Conservation (phyloP, 2,329 filamentous ascomycete genomes). For the Leptographium galeiforme region DNA sequence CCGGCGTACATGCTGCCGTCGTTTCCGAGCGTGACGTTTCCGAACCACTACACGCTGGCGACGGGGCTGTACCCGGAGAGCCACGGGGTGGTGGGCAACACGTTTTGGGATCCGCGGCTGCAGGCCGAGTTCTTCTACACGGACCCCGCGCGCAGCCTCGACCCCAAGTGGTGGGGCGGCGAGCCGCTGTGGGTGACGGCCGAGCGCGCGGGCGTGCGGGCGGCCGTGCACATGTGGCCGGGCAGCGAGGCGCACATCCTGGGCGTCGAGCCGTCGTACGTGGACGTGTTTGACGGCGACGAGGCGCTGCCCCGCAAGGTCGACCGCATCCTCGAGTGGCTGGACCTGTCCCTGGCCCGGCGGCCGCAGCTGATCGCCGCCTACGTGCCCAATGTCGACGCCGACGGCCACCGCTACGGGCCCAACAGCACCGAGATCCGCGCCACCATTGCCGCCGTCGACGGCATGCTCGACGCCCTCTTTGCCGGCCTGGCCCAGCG, state of each 20-base stretch:
- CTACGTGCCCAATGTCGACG: slow-evolving; percentile 87
- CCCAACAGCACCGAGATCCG: slow-evolving; percentile 91
- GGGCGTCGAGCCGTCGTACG: slow-evolving; percentile 58
- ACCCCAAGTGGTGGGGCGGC: slow-evolving; percentile 87
- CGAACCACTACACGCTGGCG: slow-evolving; percentile 87
- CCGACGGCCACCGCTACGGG: slow-evolving; percentile 74
- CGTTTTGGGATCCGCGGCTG: slow-evolving; percentile 76
- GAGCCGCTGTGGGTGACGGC: slow-evolving; percentile 92
- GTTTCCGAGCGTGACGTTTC: slow-evolving; percentile 93
- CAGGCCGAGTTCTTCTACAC: slow-evolving; percentile 81
- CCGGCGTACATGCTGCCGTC: slow-evolving; percentile 87
- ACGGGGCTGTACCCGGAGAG: slow-evolving; percentile 87
- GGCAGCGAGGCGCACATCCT: slow-evolving; percentile 81
- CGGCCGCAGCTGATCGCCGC: slow-evolving; percentile 83
- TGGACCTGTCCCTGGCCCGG: slow-evolving; percentile 59
- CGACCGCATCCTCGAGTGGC: slow-evolving; percentile 61
- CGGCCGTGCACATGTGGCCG: slow-evolving; percentile 97
- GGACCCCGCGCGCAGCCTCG: slow-evolving; percentile 58
- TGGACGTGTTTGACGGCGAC: slow-evolving; percentile 74
- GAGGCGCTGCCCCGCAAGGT: slow-evolving; percentile 68
- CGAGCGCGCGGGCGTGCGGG: slow-evolving; percentile 63
- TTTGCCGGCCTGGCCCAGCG: slow-evolving; percentile 64
- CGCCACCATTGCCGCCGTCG: slow-evolving; percentile 63
- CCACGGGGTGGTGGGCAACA: slow-evolving; percentile 87
- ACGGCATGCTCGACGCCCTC: slow-evolving; percentile 66